phyloP scores from a whole-genome alignment of 495 filamentous ascomycete genomes.

The Penicillium malachiteum region DNA sequence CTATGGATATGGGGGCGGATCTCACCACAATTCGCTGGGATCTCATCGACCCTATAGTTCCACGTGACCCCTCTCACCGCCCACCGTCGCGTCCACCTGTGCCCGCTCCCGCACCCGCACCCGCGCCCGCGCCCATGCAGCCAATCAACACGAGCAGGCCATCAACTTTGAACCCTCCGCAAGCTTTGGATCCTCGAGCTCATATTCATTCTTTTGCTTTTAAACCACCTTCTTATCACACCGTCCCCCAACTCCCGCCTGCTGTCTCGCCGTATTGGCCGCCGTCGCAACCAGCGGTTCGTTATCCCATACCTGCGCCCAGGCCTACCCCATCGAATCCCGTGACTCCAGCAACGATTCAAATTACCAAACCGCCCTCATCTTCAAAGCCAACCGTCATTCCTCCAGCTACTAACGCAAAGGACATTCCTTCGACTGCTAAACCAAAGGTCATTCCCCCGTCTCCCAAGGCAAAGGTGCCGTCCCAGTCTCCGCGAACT shows the following conservation, averaged over 20 bases:
- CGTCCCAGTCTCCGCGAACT: too few species aligned
- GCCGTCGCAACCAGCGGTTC: neutral
- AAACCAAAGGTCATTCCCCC: neutral
- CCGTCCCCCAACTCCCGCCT: neutral
- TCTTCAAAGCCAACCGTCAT: neutral
- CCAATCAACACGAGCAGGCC: neutral
- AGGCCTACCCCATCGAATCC: neutral
- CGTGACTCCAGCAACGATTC: neutral
- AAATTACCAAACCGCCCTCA: neutral
- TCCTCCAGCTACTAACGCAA: neutral
- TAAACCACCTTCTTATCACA: too few species aligned
- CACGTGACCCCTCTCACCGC: neutral
- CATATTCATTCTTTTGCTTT: too few species aligned
- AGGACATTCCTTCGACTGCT: neutral
- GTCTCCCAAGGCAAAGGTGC: too few species aligned
- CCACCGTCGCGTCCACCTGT: neutral
- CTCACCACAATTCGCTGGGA: constrained; percentile 68
- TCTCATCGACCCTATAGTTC: constrained; percentile 47
- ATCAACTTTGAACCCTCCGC: neutral
- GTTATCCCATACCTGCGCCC: neutral
- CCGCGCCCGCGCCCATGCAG: neutral
- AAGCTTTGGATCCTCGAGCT: too few species aligned
- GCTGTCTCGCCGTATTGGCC: neutral
- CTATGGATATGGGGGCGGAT: constrained; percentile 49
- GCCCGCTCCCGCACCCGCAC: too few species aligned